Evolutionary conservation across 352 stramenopile species (phyloP), one percentile per base, ranked within the genome.

Genomic region (Globisporangium nunn): DNA sequence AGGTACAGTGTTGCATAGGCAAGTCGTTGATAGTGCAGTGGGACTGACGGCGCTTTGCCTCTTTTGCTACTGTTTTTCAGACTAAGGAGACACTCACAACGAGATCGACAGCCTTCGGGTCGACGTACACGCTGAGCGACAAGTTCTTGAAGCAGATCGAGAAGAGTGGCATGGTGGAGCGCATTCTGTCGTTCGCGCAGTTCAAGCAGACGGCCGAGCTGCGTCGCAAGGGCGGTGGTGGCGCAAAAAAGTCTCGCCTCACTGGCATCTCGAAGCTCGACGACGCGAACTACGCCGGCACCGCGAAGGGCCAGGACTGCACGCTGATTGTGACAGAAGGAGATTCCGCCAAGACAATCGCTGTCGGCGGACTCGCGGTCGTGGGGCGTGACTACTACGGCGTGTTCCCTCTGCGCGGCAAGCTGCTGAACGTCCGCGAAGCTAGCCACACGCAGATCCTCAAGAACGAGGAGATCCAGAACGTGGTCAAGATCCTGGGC

Each of bases 351-450:
- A 99, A 99, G 71, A 96, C 95, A 10, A 74, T 98, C 18, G 96
- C 96, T 18, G 93, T 99, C n/a, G 93, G 92, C 46, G 97, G 96
- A 33, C 72, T 99, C 4, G 82, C 94, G 30, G 90, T 99, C 11
- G 91, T 99, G 48, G 96, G 97, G 5, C 75, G 97, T 56, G 93
- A 99, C 58, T 85, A 96, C 44, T 99, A 98, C 65, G 97, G 97
- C 44, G 96, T 99, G 1, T 99, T 99, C 70, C 97, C 97, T 4
- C 70, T 99, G 10, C 84, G 93, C 37, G 97, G 97, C 35, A 99
- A 99, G 71, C 89, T 98, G 49, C 74, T 99, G 17, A 99, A 99
- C 67, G 98, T 99, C 35, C 96, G 98, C 18, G 98, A 99, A 85
- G 97, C 97, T 39, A 96, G 85, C n/a, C 87, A 98, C 63, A 71